Evolutionary conservation across 1,284 basidiomycete species (phyloP).

Genomic region (Volvariella volvacea): DNA sequence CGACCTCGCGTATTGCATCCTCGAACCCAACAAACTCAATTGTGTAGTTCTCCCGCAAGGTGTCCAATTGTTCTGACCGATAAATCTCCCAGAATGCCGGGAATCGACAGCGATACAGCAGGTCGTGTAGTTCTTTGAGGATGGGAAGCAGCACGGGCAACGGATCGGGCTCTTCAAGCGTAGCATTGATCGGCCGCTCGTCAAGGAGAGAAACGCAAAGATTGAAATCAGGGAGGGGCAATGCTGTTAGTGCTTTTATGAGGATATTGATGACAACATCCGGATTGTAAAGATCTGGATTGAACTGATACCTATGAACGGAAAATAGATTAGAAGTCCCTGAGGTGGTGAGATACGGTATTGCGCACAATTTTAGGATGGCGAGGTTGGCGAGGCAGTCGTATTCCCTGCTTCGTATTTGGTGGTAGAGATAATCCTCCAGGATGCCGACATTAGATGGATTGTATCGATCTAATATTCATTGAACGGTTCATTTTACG

Average conservation of each 20-base stretch:
- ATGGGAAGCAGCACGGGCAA: slow-evolving; percentile 70
- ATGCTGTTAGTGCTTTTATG: slow-evolving; percentile 80
- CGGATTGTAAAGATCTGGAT: slow-evolving; percentile 87
- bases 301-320: slow-evolving; percentile 91
- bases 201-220: slow-evolving; percentile 88
- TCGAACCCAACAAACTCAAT: slow-evolving; percentile 80
- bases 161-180: slow-evolving; percentile 75
- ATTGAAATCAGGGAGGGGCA: slow-evolving; percentile 88
- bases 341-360: too few relatives aligned
- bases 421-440: slow-evolving; percentile 92
- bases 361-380: slow-evolving; percentile 75
- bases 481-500: slow-evolving; percentile 1
- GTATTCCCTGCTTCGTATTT: slow-evolving; percentile 86
- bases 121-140: slow-evolving; percentile 68
- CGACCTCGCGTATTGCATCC: slow-evolving; percentile 71
- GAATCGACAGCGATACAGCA: slow-evolving; percentile 86
- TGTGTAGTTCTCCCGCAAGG: slow-evolving; percentile 79
- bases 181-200: slow-evolving; percentile 55
- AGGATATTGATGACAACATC: slow-evolving; percentile 94
- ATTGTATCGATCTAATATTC: slow-evolving; percentile 82
- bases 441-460: slow-evolving; percentile 89
- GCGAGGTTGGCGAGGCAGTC: slow-evolving; percentile 92
- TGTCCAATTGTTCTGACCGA: slow-evolving; percentile 59
- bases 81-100: slow-evolving; percentile 83
- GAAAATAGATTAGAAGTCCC: too few relatives aligned